These are phyloP conservation scores for Saccharomyces paradoxus DNA, from an alignment of 805 yeast genomes.

Conservation along the genomic window DNA sequence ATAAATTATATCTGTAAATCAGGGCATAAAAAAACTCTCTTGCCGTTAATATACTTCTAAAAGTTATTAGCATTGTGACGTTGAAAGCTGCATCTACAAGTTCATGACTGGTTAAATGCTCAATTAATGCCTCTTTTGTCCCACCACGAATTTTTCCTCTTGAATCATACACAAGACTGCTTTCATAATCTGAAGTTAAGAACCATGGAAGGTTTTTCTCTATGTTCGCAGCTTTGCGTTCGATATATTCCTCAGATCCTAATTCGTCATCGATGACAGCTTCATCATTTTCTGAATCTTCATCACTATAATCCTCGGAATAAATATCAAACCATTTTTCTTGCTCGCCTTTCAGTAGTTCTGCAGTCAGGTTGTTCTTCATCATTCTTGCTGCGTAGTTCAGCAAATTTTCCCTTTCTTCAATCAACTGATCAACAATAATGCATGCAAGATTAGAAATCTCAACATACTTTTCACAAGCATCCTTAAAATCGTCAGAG, in stretches of 20 bases:
- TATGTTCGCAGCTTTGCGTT: neutral
- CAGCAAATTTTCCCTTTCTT: constrained; percentile 58
- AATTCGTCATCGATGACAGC: neutral
- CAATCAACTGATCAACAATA: constrained; percentile 50
- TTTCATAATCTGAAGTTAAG: constrained; percentile 58
- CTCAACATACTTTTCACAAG: constrained; percentile 31
- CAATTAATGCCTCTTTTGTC: constrained; percentile 64
- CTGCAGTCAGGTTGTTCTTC: constrained; percentile 60
- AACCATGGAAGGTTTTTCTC: constrained; percentile 56
- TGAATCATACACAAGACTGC: constrained; percentile 50
- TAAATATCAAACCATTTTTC: constrained; percentile 28
- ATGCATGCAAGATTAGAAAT: constrained; percentile 30
- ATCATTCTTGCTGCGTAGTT: constrained; percentile 67
- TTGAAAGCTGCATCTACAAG: constrained; percentile 54
- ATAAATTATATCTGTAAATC: constrained; percentile 55
- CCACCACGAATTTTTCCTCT: constrained; percentile 79
- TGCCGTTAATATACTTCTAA: constrained; percentile 65
- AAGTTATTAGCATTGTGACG: constrained; percentile 63
- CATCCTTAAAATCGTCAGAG: constrained; percentile 23
- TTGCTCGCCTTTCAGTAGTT: constrained; percentile 43
- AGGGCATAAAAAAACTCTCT: constrained; percentile 51
- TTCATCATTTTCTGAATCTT: constrained; percentile 1
- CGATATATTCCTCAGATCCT: neutral
- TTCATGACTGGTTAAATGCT: constrained; percentile 72
- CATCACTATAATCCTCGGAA: constrained; percentile 20